Evolutionary conservation across 2,329 filamentous ascomycete species (phyloP), one percentile per base, ranked within the genome.

Genomic region (Colletotrichum liaoningense): DNA sequence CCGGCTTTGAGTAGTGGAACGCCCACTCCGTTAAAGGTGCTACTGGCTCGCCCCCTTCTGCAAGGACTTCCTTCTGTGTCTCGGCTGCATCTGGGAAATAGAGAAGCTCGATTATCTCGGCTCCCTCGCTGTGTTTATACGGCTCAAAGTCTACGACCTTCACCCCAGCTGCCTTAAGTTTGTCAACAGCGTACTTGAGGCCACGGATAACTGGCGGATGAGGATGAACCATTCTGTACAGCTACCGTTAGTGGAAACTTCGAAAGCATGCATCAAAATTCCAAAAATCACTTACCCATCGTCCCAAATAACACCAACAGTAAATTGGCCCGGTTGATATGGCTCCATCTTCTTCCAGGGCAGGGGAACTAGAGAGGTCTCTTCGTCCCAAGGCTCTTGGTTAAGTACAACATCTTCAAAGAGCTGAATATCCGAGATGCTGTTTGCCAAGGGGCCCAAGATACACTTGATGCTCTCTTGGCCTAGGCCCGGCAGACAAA

Each of bases 351-450:
- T 65, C 66, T 76, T 82, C 84, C 85, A 87, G 0, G 84, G 83
- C 3, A 86, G 60, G 5, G 84, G 83, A 1, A 82, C 77, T 8
- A 85, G 72, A 0, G 80, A 80, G 0, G 83, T 84, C 60, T 87
- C 85, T 2, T 78, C 74, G 5, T 83, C 79, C 84, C 85, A 86
- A 0, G 84, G 84, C 67, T 84, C 77, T 42, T 83, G 79, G 5
- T 82, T 80, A 35, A 83, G 74, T 1, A 86, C 76, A 1, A 76
- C 79, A n/a, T 78, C 79, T 46, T 83, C 83, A 58, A 86, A 84
- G 0, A 83, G 71, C 4, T 81, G 78, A 1, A 84, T 69, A 70
- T 83, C 82, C 14, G 79, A 77, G 2, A 82, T 80, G 46, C 4
- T 81, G 77, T 14, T 71, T 3, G 75, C 75, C 38, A 79, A 58